phyloP scores from a whole-genome alignment of 1,284 basidiomycete genomes.

The Ustilago crameri region DNA sequence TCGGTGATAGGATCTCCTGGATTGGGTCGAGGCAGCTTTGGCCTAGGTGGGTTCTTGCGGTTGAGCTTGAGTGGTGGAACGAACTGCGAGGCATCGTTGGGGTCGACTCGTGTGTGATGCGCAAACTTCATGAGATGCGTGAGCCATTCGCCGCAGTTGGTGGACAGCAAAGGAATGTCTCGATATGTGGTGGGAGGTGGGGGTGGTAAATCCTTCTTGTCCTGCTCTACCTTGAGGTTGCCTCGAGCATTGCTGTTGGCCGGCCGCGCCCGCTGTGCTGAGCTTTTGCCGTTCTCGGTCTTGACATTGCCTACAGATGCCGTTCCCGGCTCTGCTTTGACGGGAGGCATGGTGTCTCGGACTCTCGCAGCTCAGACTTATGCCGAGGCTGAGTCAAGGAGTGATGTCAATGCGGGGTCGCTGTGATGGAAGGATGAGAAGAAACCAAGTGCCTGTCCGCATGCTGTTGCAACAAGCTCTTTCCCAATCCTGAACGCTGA shows the following conservation, averaged over 20 bases:
- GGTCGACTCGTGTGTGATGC: conserved; percentile 61
- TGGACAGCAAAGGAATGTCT: conserved; percentile 64
- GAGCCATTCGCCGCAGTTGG: conserved; percentile 45
- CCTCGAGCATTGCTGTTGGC: conserved; percentile 27
- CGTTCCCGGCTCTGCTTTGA: conserved; percentile 44
- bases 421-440: not conserved
- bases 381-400: not conserved
- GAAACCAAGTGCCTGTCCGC: not conserved
- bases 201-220: conserved; percentile 37
- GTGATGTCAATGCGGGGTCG: not conserved
- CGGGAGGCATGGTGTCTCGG: conserved; percentile 30
- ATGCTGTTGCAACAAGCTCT: not conserved
- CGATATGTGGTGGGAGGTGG: conserved; percentile 58
- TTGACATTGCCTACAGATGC: conserved; percentile 26
- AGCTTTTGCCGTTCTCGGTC: conserved; percentile 23
- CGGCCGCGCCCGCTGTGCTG: conserved; percentile 14
- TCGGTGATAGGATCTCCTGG: conserved; percentile 62
- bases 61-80: conserved; percentile 66
- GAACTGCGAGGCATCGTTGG: conserved; percentile 59
- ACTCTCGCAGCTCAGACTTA: not conserved
- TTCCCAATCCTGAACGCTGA: no score
- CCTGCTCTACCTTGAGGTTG: conserved; percentile 29
- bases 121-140: conserved; percentile 65
- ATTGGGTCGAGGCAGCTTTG: conserved; percentile 57
- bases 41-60: conserved; percentile 64